Percentiles rank a stretch among this genome's conserved stretches.
These are phyloP conservation scores for Penicillium subrubescens DNA, from an alignment of 495 filamentous ascomycete genomes.

Conservation along the genomic window DNA sequence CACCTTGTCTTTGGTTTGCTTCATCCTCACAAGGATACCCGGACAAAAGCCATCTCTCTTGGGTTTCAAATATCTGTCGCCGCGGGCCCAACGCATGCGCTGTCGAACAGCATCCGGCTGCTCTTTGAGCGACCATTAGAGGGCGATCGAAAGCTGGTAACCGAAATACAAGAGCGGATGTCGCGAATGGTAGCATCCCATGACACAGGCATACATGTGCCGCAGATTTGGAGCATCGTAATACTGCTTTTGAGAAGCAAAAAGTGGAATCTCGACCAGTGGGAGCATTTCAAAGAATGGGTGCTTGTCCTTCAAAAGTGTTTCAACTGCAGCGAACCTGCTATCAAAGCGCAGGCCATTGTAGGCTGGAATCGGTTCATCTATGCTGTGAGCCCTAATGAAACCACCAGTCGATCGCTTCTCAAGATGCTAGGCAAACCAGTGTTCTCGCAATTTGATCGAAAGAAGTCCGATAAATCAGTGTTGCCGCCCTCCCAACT, in stretches of 20 bases:
- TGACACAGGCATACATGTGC: conserved; percentile 67
- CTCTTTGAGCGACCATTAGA: conserved; percentile 61
- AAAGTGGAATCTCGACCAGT: conserved; percentile 62
- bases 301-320: conserved; percentile 75
- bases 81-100: conserved; percentile 63
- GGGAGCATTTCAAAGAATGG: conserved; percentile 74
- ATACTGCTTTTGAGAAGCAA: conserved; percentile 72
- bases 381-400: conserved; percentile 64
- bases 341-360: conserved; percentile 74
- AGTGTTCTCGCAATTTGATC: conserved; percentile 67
- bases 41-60: conserved; percentile 70
- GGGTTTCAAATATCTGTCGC: conserved; percentile 66
- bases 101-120: conserved; percentile 65
- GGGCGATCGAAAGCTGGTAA: conserved; percentile 60
- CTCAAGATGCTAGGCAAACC: conserved; percentile 70
- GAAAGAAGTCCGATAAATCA: conserved; percentile 58
- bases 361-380: conserved; percentile 83
- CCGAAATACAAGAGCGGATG: conserved; percentile 68
- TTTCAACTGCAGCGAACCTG: conserved; percentile 76
- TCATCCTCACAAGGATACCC: conserved; percentile 73
- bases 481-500: conserved; percentile 58
- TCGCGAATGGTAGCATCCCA: conserved; percentile 67
- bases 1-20: conserved; percentile 82
- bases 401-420: conserved; percentile 58
- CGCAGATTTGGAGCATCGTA: conserved; percentile 84